phyloP scores from a whole-genome alignment of 106 monocot genomes.

The Amphibolis antarctica region DNA sequence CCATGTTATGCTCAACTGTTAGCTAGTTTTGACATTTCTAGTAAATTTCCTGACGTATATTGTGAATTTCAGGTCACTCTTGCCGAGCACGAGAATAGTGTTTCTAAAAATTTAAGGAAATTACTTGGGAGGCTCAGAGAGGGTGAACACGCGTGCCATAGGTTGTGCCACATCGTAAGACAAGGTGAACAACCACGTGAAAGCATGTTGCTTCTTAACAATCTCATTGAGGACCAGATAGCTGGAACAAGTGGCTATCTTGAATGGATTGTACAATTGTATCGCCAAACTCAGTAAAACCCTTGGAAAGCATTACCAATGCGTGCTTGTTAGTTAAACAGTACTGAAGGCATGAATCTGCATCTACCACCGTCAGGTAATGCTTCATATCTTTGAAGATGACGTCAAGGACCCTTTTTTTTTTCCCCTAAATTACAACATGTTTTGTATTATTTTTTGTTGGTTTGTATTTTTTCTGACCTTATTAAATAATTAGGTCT shows the following conservation, averaged over 20 bases:
- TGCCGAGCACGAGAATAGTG: slow-evolving; percentile 34
- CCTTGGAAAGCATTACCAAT: slow-evolving; percentile 1
- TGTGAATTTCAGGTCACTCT: slow-evolving; percentile 39
- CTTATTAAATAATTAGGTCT: too few species aligned
- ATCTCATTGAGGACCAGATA: slow-evolving; percentile 71
- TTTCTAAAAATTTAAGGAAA: slow-evolving; percentile 43
- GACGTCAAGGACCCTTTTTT: too few species aligned
- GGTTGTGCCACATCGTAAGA: slow-evolving; percentile 50
- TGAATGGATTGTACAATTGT: slow-evolving; percentile 77
- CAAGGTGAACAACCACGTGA: slow-evolving; percentile 92
- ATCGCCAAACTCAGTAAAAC: slow-evolving; percentile 47
- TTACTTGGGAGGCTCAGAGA: slow-evolving; percentile 39
- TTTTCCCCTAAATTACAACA: too few species aligned
- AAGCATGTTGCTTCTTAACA: slow-evolving; percentile 47
- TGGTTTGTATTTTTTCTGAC: too few species aligned
- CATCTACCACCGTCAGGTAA: too few species aligned
- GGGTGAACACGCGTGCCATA: slow-evolving; percentile 40
- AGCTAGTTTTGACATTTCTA: too few species aligned
- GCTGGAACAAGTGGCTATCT: slow-evolving; percentile 46
- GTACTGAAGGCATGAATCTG: too few species aligned
- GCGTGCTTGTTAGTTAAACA: too few species aligned
- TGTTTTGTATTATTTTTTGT: too few species aligned
- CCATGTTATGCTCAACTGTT: too few species aligned
- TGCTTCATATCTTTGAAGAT: too few species aligned
- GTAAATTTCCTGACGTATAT: not conserved